Percentiles rank a stretch among this genome's conserved stretches.
phyloP scores from a whole-genome alignment of 345 rosid genomes.

The Conringia planisiliqua region DNA sequence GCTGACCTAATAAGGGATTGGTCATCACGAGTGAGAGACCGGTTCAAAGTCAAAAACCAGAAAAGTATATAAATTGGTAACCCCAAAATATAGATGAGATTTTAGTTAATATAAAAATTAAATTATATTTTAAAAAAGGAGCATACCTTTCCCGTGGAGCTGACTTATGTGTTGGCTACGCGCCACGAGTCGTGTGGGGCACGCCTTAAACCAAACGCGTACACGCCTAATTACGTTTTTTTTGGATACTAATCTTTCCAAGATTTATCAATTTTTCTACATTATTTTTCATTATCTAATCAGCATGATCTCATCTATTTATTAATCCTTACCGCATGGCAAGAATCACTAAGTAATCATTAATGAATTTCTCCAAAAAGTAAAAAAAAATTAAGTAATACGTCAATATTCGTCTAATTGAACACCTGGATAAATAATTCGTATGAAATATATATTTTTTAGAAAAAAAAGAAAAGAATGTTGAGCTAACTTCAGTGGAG shows the following conservation, averaged over 20 bases:
- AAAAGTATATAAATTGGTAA: conserved; percentile 22
- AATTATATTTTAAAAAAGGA: conserved; percentile 7
- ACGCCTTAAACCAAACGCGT: conserved; percentile 36
- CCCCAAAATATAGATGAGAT: conserved; percentile 2
- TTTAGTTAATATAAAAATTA: neutral
- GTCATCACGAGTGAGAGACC: conserved; percentile 32
- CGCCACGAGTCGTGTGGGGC: conserved; percentile 38
- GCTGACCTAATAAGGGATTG: conserved; percentile 17
- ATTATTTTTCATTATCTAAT: neutral
- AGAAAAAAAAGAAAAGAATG: neutral
- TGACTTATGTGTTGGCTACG: conserved; percentile 36
- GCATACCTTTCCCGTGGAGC: conserved; percentile 35
- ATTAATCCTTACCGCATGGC: neutral
- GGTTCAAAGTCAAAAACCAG: conserved; percentile 38
- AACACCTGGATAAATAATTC: neutral
- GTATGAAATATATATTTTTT: neutral
- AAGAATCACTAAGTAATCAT: neutral
- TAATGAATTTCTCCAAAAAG: neutral
- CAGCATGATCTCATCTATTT: neutral
- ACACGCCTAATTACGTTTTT: conserved; percentile 32
- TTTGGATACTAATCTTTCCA: conserved; percentile 12
- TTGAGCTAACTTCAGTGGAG: conserved; percentile 30
- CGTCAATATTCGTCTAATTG: neutral
- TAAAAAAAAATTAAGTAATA: neutral
- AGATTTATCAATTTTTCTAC: neutral